phyloP scores from a whole-genome alignment of 176 grass and related monocot species.

The Poa pratensis region DNA sequence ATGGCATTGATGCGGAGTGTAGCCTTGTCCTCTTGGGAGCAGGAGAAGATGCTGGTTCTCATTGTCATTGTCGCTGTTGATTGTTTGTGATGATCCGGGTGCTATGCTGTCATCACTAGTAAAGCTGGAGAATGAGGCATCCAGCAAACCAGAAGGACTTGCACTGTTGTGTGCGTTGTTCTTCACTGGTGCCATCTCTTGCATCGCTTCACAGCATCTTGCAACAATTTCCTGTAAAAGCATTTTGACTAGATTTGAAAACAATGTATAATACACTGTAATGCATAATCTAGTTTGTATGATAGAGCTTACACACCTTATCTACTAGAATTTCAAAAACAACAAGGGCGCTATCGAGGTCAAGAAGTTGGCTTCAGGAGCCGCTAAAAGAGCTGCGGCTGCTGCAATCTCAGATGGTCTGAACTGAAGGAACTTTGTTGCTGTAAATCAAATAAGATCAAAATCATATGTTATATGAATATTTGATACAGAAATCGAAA shows the following conservation, averaged over 20 bases:
- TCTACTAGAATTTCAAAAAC: conserved; percentile 50
- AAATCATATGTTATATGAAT: background rate
- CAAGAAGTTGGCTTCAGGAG: conserved; percentile 43
- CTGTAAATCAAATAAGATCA: conserved; percentile 51
- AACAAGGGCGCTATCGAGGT: conserved; percentile 38
- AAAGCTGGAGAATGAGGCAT: conserved; percentile 59
- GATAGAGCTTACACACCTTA: conserved; percentile 56
- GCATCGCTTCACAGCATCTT: conserved; percentile 61
- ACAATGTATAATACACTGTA: background rate
- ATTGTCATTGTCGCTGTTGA: conserved; percentile 23
- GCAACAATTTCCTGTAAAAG: conserved; percentile 59
- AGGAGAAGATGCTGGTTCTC: conserved; percentile 43
- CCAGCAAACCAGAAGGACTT: conserved; percentile 57
- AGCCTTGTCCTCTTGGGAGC: conserved; percentile 66
- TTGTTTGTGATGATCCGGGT: conserved; percentile 41
- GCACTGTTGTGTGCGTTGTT: conserved; percentile 10
- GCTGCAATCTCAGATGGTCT: conserved; percentile 81
- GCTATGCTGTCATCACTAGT: conserved; percentile 47
- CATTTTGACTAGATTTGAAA: background rate
- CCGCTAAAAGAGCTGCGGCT: conserved; percentile 51
- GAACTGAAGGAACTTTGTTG: conserved; percentile 68
- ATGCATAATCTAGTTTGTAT: background rate
- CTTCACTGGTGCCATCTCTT: conserved; percentile 50
- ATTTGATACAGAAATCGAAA: background rate
- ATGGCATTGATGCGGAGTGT: conserved; percentile 27